Base-by-base conservation (phyloP, 352 stramenopile species). In the Pythium periplocum region DNA sequence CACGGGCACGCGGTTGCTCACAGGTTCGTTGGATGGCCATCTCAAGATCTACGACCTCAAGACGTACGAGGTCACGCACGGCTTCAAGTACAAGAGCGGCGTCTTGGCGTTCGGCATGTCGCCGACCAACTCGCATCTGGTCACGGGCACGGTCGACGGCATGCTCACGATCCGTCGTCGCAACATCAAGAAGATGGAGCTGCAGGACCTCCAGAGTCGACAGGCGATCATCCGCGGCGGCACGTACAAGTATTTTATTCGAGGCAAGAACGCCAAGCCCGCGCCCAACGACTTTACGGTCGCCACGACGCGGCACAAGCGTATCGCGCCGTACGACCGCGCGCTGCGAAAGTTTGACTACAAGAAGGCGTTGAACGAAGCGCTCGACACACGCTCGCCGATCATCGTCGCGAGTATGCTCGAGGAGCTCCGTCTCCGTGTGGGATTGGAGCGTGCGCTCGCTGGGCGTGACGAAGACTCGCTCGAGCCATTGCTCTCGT, bases 271-370 rank as follows among this genome's bases (percentile, higher is more conserved):
- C 55, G 73, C 79, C 37, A 91, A 91, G 62, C 78, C 83, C 1
- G 58, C 69, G 35, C 66, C 71, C 26, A 75, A 73, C 40, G 84
- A 96, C 64, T 93, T 91, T 46, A 86, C 76, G 33, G 83, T 94
- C 41, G 73, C 80, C 31, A 83, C 65, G 32, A 77, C 83, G 41
- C 89, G 93, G 48, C 87, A 96, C 61, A 87, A 90, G 60, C 92
- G 92, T 57, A 86, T 98, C 30, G 75, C 83, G 43, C 81, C 88
- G 46, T 98, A 98, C 72, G 95, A 99, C 71, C 61, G 81, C 36
- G 78, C 93, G 10, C 63, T 98, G 46, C 92, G 91, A 34, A 92
- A 98, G 68, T 99, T 98, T 66, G 83, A 97, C 57, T 98, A 98
- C 76, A 91, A 90, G 51, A 93, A 96, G 66, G 96, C 96, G 36